Evolutionary conservation across 495 filamentous ascomycete genomes (phyloP).

Genomic region (Aspergillus sclerotioniger): DNA sequence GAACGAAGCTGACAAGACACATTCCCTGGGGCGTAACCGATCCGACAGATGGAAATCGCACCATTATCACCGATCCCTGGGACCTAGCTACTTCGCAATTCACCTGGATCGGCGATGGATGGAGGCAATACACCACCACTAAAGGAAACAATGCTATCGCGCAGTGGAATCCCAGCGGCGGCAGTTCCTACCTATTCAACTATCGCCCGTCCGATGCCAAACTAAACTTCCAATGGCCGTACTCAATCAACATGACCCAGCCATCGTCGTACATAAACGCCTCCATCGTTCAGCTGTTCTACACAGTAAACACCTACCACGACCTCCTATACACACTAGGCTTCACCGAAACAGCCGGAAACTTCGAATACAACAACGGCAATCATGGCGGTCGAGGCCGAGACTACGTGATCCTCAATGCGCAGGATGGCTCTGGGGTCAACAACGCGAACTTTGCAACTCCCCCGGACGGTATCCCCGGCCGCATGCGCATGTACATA

Average conservation of each 20-base stretch:
- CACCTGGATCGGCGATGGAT: slow-evolving; percentile 15
- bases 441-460: slow-evolving; percentile 54
- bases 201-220: slow-evolving; percentile 4
- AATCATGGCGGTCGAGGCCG: slow-evolving; percentile 41
- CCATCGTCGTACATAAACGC: slow-evolving; percentile 15
- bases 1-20: background rate
- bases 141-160: slow-evolving; percentile 16
- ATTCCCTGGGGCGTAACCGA: slow-evolving; percentile 15
- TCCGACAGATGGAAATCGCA: slow-evolving; percentile 12
- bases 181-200: slow-evolving; percentile 4
- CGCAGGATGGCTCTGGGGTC: slow-evolving; percentile 50
- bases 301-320: slow-evolving; percentile 53
- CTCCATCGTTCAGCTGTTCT: slow-evolving; percentile 48
- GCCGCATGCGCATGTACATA: slow-evolving; percentile 44
- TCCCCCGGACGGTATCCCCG: slow-evolving; percentile 47
- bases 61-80: slow-evolving; percentile 11
- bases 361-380: slow-evolving; percentile 54
- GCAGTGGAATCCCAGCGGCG: slow-evolving; percentile 11
- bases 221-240: slow-evolving; percentile 11
- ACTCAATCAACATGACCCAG: background rate
- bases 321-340: slow-evolving; percentile 53
- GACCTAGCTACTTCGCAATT: slow-evolving; percentile 2
- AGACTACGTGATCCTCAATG: slow-evolving; percentile 53
- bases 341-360: slow-evolving; percentile 53
- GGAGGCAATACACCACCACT: slow-evolving; percentile 6